phyloP scores from a whole-genome alignment of 306 rosid genomes.

The Biancaea sappan region DNA sequence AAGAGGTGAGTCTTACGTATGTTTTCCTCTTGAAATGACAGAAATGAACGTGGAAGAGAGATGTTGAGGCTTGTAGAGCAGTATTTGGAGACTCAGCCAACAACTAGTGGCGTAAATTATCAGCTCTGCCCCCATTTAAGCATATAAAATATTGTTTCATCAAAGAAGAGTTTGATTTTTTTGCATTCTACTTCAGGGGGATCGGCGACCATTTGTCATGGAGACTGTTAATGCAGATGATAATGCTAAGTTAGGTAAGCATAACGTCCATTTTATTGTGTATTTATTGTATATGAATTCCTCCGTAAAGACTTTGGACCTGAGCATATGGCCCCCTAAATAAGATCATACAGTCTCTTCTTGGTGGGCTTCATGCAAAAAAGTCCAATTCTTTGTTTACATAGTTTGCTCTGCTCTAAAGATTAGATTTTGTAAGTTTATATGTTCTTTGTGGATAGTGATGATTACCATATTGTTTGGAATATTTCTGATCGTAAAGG shows the following conservation, averaged over 20 bases:
- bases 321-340: background rate
- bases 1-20: background rate
- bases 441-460: slow-evolving; percentile 4
- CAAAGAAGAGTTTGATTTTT: slow-evolving; percentile 26
- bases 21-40: slow-evolving; percentile 42
- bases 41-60: slow-evolving; percentile 94
- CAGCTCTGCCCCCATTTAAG: slow-evolving; percentile 30
- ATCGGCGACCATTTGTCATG: slow-evolving; percentile 76
- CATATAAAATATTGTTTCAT: background rate
- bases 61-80: slow-evolving; percentile 79
- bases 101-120: slow-evolving; percentile 61
- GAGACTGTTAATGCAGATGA: slow-evolving; percentile 98
- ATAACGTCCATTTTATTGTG: slow-evolving; percentile 5
- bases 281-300: slow-evolving; percentile 7
- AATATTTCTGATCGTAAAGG: slow-evolving; percentile 3
- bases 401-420: background rate
- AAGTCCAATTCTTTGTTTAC: background rate
- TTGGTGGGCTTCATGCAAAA: background rate
- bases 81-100: slow-evolving; percentile 68
- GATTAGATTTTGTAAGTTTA: background rate
- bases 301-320: background rate
- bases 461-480: background rate
- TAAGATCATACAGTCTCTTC: too few species aligned
- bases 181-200: slow-evolving; percentile 59
- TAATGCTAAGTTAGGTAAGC: slow-evolving; percentile 82